Evolutionary conservation across 305 asterid species (phyloP), one percentile per base, ranked within the genome.

Genomic region (Fraxinus albicans): DNA sequence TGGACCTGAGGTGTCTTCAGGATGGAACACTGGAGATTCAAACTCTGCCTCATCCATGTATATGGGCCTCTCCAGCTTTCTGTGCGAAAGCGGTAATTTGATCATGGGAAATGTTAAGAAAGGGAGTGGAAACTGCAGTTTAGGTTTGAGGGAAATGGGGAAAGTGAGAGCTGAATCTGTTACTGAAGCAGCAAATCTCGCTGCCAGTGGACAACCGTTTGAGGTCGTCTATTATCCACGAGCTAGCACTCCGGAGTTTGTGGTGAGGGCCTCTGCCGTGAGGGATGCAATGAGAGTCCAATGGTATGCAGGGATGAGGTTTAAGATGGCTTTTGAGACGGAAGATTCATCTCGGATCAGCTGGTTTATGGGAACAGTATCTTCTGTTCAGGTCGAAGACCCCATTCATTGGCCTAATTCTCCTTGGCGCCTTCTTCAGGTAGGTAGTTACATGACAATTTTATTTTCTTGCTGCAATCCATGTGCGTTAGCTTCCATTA

Each of bases 371-470:
- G 98, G 98, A 25, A 93, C 98, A 10, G 78, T 94, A 2, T 89
- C 97, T 1, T 81, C 94, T 40, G 94, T 91, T 80, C 93, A 88
- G 23, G 94, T 90, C 1, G 91, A 92, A 19, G 93, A 94, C 79
- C 93, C 92, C 1, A 75, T 91, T 67, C 95, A 80, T 79, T 93
- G 97, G 97, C 97, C 98, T 82, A 91, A 91, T 82, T 94, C 97
- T 58, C 98, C 98, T 0, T 94, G 98, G 98, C 89, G 98, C 86
- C 90, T 94, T 84, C 97, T 94, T 82, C 97, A 91, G 93, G 97
- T 94, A 75, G 58, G 27, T 12, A 63, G 6, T 63, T 3, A 23
- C 6, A 17, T 6, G 65, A n/a, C 65, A 55, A n/a, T 55, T 55
- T 55, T n/a, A 55, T 55, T 55, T 55, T 55, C 65, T 55, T n/a